Evolutionary conservation across 495 filamentous ascomycete species (phyloP), one percentile per base, ranked within the genome.

Genomic region (Tuber microsphaerosporum): DNA sequence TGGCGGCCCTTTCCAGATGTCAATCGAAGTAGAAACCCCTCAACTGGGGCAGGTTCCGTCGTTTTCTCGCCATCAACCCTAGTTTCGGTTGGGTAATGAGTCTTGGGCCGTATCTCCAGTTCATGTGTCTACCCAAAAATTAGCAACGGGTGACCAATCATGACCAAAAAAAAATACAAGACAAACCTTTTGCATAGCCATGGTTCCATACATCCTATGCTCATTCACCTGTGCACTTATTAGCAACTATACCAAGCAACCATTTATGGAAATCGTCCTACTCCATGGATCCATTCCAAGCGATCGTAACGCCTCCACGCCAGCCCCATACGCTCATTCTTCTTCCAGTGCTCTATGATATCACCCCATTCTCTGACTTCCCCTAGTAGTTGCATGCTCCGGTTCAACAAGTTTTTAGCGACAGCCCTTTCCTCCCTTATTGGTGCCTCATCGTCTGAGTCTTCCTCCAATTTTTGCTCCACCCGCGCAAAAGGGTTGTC

Each of bases 241-340:
- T 41, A 80, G 71, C 26, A 73, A 76, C 26, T 44, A 68, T 56
- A 72, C 41, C 22, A 34, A 26, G 22, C 39, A 46, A 37, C 16
- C 7, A 65, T 31, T 34, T 34, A 26, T 17, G n/a, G 6, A 45
- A 51, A 22, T 45, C 22, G 9, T 7, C 48, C 65, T 78, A 81
- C 85, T 26, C 91, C 91, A 83, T 90, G 87, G 10, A 93, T 84
- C 91, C 91, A 93, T 82, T 93, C 91, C 14, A 93, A 84, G 20
- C 91, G 87, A 79, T 93, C 91, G 79, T 92, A 93, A 46, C 91
- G 86, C 80, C 90, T 91, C 91, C 91, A 93, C 22, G 90, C 91
- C 72, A 93, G 85, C 2, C 91, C 91, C 84, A 93, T 89, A 43
- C 87, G 89, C 74, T 90, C 87, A 44, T 87, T 83, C 65, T 86